Evolutionary conservation across 192 early-diverging fungal species (phyloP).

Genomic region (Gonapodya prolifera): DNA sequence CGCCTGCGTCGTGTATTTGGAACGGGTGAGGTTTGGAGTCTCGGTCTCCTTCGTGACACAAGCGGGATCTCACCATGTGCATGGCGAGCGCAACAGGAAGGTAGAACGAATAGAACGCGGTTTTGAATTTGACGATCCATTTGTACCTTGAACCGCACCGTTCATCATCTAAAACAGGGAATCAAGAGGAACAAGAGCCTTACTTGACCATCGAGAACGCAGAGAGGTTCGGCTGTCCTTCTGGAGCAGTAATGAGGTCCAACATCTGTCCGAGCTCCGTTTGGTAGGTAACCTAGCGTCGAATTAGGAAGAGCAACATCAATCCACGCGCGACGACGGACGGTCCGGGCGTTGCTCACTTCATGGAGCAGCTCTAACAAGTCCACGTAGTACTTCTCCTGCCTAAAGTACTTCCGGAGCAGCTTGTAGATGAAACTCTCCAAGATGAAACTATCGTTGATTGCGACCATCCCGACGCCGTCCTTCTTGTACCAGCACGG

Average conservation of each 20-base stretch:
- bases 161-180: background rate
- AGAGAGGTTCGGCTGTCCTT: constrained; percentile 81
- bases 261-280: constrained; percentile 96
- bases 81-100: constrained; percentile 91
- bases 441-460: constrained; percentile 93
- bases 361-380: constrained; percentile 92
- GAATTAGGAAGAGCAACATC: constrained; percentile 10
- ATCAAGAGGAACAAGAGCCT: background rate
- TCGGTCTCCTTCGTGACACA: background rate
- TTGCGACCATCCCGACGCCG: constrained; percentile 76
- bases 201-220: constrained; percentile 88
- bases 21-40: background rate
- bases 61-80: constrained; percentile 44
- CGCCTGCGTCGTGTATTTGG: constrained; percentile 21
- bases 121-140: constrained; percentile 97
- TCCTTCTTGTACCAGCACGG: constrained; percentile 90
- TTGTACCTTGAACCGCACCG: constrained; percentile 33
- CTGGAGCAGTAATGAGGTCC: constrained; percentile 96
- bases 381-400: constrained; percentile 60
- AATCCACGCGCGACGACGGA: constrained; percentile 5
- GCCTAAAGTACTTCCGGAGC: constrained; percentile 87
- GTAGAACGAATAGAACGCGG: constrained; percentile 99
- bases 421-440: constrained; percentile 86
- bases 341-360: background rate
- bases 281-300: constrained; percentile 63